A percentile compares a stretch with the other conserved stretches of the same genome.
These are phyloP conservation scores for Trypanosoma melophagium DNA, from an alignment of 208 protist species.

Conservation along the genomic window DNA sequence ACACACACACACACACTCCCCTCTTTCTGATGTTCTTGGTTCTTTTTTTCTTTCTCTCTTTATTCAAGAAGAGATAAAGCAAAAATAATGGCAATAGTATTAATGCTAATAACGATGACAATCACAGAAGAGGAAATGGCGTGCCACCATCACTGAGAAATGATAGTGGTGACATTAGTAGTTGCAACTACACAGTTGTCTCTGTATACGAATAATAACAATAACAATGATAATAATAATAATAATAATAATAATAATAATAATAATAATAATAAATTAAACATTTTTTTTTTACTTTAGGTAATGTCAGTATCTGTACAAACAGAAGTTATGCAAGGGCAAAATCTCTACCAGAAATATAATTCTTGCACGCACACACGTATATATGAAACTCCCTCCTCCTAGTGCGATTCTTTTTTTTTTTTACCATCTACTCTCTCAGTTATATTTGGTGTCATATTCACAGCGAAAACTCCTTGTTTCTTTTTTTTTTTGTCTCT, in stretches of 20 bases:
- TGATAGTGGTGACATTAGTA: too few relatives aligned
- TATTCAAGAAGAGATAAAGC: constrained; percentile 7
- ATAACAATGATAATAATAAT: too few relatives aligned
- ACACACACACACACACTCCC: not conserved
- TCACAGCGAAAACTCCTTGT: too few relatives aligned
- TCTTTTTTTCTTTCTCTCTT: not conserved
- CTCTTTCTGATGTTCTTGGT: not conserved
- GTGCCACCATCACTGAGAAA: too few relatives aligned
- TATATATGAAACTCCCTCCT: constrained; percentile 1
- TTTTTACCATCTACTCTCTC: too few relatives aligned
- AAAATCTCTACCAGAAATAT: not conserved
- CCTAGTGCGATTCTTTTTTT: too few relatives aligned
- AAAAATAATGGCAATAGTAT: not conserved
- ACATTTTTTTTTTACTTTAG: not conserved
- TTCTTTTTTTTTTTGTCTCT: too few relatives aligned
- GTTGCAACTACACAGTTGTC: too few relatives aligned
- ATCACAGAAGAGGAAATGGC: too few relatives aligned
- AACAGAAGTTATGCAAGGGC: not conserved
- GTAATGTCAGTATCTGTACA: not conserved
- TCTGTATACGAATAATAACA: too few relatives aligned
- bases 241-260: too few relatives aligned
- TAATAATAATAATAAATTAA: not conserved
- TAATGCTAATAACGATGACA: not conserved
- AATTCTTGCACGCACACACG: not conserved
- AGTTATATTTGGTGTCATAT: too few relatives aligned